phyloP scores from a whole-genome alignment of 345 rosid genomes.

The Eucalyptus victrix region DNA sequence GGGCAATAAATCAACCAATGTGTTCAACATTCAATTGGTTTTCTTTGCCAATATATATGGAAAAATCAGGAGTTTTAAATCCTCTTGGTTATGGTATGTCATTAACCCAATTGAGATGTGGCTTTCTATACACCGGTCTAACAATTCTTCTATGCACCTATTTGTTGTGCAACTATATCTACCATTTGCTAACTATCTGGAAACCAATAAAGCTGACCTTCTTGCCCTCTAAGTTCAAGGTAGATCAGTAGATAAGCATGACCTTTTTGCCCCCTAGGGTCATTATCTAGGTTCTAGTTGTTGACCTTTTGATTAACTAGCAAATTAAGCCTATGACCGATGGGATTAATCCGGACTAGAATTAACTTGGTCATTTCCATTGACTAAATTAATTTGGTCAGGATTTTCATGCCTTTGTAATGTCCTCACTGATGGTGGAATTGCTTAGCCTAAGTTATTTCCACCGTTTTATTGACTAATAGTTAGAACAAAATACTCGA shows the following conservation, averaged over 20 bases:
- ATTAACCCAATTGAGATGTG: neutral
- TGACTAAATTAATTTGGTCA: neutral
- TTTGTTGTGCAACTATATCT: neutral
- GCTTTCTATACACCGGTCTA: neutral
- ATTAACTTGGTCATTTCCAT: too few species aligned
- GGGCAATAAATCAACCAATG: neutral
- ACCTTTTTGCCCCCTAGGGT: neutral
- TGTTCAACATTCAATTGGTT: neutral
- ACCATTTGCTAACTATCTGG: neutral
- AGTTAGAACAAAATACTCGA: neutral
- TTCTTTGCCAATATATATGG: too few species aligned
- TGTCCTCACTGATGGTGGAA: neutral
- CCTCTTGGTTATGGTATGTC: neutral
- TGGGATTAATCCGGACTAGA: neutral
- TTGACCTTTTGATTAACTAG: neutral
- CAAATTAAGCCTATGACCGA: neutral
- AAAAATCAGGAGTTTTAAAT: neutral
- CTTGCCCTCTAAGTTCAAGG: neutral
- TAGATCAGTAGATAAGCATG: too few species aligned
- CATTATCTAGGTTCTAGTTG: neutral
- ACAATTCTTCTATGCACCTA: neutral
- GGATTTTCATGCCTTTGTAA: neutral
- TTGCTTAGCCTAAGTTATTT: neutral
- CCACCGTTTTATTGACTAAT: neutral
- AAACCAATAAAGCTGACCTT: neutral